Evolutionary conservation across 148 eudicot genomes (phyloP).

Genomic region (Oxyria digyna): DNA sequence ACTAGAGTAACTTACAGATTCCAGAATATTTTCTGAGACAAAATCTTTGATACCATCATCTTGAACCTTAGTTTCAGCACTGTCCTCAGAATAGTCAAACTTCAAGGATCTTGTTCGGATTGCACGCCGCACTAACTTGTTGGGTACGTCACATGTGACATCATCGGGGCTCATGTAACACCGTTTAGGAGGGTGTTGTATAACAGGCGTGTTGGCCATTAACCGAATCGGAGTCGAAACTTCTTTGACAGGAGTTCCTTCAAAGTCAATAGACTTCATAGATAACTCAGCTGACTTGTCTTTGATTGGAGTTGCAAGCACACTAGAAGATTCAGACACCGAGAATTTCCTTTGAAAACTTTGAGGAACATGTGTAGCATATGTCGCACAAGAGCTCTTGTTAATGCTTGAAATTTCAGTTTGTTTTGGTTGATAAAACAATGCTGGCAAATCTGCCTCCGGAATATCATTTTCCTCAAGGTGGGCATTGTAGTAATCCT

Average conservation of each 20-base stretch:
- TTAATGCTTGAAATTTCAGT: constrained; percentile 10
- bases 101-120: constrained; percentile 39
- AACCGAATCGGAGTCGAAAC: constrained; percentile 39
- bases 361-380: constrained; percentile 43
- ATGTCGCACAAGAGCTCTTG: constrained; percentile 9
- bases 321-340: constrained; percentile 2
- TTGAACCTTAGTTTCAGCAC: constrained; percentile 12
- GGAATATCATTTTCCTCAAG: constrained; percentile 67
- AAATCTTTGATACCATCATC: constrained; percentile 27
- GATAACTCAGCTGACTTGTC: not conserved
- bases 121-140: constrained; percentile 33
- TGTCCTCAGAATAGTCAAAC: constrained; percentile 44
- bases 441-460: constrained; percentile 51
- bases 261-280: constrained; percentile 5
- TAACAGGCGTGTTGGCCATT: constrained; percentile 52
- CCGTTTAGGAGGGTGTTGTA: constrained; percentile 45
- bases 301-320: constrained; percentile 31
- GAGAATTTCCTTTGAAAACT: constrained; percentile 23
- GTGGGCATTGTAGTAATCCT: constrained; percentile 28
- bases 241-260: constrained; percentile 34
- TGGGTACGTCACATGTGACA: constrained; percentile 19
- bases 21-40: constrained; percentile 47
- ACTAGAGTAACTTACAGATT: constrained; percentile 43
- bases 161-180: constrained; percentile 46
- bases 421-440: constrained; percentile 31